Evolutionary conservation across 371 early-diverging fungal species (phyloP), one percentile per base, ranked within the genome.

Genomic region (Lichtheimia corymbifera): DNA sequence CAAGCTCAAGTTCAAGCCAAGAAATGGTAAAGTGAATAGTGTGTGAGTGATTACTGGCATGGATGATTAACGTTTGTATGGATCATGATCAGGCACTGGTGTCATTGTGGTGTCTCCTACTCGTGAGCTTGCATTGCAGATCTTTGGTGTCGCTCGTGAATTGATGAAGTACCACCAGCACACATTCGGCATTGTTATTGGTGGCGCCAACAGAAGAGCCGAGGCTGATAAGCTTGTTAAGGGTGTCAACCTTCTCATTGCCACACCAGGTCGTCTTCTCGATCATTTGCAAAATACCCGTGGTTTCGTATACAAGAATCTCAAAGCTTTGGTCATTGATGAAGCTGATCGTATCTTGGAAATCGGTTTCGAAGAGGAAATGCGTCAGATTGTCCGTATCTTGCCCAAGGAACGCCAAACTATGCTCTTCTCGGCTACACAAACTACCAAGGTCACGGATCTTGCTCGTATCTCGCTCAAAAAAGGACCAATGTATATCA

Each of bases 311-410:
- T 83, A 95, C 9, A 83, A 87, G 53, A 80, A 90, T 51, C 77
- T 96, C 25, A 80, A 86, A 35, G 96, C 94, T 87, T 66, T 99
- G 45, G 95, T 99, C 7, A 83, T 99, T 59, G 99, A 99, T 77
- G 99, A 99, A 80, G 98, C 98, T 7, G 99, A 99, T 85, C 90
- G 98, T 28, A 87, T 99, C 71, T 77, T 99, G 63, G 99, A 99
- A 65, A 79, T 93, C 4, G 99, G 98, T 9, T 99, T 99, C 68
- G 96, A 95, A 61, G 93, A 95, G 59, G 95, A 95, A 35, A 80
- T 99, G 71, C 86, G 88, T 58, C 88, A 90, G 58, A 95, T 94
- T 60, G 67, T 93, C 71, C 71, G 76, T 43, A 74, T 91, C 49
- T 72, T 93, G 43, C 91, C 92, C 15, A 79, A 79, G 53, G 79